phyloP scores from a whole-genome alignment of 2,329 filamentous ascomycete species.

The Lizonia empirigonia region DNA sequence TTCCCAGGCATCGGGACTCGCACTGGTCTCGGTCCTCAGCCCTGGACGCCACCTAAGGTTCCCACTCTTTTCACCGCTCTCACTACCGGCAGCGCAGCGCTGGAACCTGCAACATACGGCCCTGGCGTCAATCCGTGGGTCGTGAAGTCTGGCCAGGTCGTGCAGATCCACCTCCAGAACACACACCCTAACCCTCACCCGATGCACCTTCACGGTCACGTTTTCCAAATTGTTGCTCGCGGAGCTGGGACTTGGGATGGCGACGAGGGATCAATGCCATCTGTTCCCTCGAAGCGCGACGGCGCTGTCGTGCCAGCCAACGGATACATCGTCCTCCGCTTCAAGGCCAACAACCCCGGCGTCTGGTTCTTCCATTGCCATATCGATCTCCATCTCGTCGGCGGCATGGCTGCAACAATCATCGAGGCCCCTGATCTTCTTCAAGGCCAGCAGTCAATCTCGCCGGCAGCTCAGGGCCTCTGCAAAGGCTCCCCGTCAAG shows the following conservation, averaged over 20 bases:
- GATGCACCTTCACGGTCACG: constrained; percentile 69
- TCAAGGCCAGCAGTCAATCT: constrained; percentile 21
- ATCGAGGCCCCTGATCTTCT: constrained; percentile 35
- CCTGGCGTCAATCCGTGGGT: constrained; percentile 16
- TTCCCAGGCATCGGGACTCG: constrained; percentile 63
- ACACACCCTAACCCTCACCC: constrained; percentile 56
- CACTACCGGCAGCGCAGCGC: constrained; percentile 54
- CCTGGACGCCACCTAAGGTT: constrained; percentile 73
- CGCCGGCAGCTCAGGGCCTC: constrained; percentile 16
- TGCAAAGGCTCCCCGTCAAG: constrained; percentile 18
- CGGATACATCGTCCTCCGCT: constrained; percentile 61
- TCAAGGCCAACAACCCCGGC: constrained; percentile 58
- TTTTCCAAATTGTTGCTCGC: constrained; percentile 45
- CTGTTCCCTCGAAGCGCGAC: constrained; percentile 57
- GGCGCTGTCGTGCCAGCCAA: constrained; percentile 60
- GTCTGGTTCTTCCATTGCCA: constrained; percentile 44
- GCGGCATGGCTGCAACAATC: constrained; percentile 35
- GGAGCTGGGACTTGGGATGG: constrained; percentile 46
- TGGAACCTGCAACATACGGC: constrained; percentile 47
- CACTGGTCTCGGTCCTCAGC: constrained; percentile 63
- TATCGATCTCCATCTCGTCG: constrained; percentile 45
- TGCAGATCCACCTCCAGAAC: constrained; percentile 40
- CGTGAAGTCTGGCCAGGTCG: constrained; percentile 9
- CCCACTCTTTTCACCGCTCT: constrained; percentile 79
- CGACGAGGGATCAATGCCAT: constrained; percentile 32